These are phyloP conservation scores for Rhazya stricta DNA, from an alignment of 257 asterid species.

Conservation along the genomic window DNA sequence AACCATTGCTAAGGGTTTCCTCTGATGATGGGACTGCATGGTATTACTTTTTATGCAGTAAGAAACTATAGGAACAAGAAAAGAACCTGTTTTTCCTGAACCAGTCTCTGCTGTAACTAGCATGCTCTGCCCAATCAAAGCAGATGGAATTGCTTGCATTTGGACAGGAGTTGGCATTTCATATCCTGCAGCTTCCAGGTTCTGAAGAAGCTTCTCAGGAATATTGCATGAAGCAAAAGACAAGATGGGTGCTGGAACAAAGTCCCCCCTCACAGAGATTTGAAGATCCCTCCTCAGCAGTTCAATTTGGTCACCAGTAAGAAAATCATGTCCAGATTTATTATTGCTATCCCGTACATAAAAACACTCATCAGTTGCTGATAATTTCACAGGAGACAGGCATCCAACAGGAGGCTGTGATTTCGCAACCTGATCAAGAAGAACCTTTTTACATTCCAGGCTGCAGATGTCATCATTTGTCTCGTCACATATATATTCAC, in stretches of 20 bases:
- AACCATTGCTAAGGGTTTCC: slow-evolving; percentile 66
- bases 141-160: slow-evolving; percentile 92
- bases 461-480: slow-evolving; percentile 91
- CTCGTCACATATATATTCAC: slow-evolving; percentile 89
- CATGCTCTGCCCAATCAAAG: slow-evolving; percentile 59
- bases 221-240: slow-evolving; percentile 72
- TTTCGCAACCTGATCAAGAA: slow-evolving; percentile 41
- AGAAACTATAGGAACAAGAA: slow-evolving; percentile 67
- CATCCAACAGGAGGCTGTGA: slow-evolving; percentile 24
- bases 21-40: slow-evolving; percentile 28
- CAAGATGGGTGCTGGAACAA: slow-evolving; percentile 52
- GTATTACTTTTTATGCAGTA: slow-evolving; percentile 40
- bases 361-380: slow-evolving; percentile 68
- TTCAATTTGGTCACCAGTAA: slow-evolving; percentile 38
- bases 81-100: slow-evolving; percentile 85
- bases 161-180: slow-evolving; percentile 94
- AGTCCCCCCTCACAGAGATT: slow-evolving; percentile 51
- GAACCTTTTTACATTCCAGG: slow-evolving; percentile 63
- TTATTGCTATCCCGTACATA: slow-evolving; percentile 53
- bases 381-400: slow-evolving; percentile 39
- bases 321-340: slow-evolving; percentile 20
- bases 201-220: slow-evolving; percentile 65
- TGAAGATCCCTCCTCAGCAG: slow-evolving; percentile 56
- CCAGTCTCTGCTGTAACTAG: slow-evolving; percentile 95
- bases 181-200: slow-evolving; percentile 74